Evolutionary conservation across 768 basidiomycete species (phyloP), one percentile per base, ranked within the genome.

Genomic region (Suillus occidentalis): DNA sequence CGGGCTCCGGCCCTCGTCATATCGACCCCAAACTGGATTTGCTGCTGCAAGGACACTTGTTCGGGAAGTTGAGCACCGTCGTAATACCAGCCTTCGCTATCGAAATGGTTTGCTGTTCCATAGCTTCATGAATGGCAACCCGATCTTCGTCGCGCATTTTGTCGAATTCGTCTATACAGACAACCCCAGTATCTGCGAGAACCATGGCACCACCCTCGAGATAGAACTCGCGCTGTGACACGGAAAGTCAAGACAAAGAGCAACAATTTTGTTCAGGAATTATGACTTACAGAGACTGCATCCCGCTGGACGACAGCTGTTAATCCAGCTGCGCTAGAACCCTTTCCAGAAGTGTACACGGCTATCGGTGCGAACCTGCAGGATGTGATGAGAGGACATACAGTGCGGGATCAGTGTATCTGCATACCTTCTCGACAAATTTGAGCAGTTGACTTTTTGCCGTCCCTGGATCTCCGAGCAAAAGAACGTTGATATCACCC

Each of bases 91-190:
- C 97, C 76, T 99, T 99, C 20, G 97, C 97, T 68, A 99, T 98
- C 2, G 97, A 99, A 70, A 99, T 99, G 0, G 97, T 99, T 73
- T 99, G 97, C 73, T 99, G 97, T 72, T 99, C 97, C 97, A 99
- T 99, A 16, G 97, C 97, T 80, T 99, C 97, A 77, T 99, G 97
- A 65, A 99, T 99, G 0, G 97, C 97, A 6, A 99, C 97, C 63
- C 97, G 89, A 75, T 99, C 97, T 77, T 99, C 97, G 70, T 99
- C 97, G 45, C 97, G 84, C 97, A 99, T 99, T 82, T 99, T 99
- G 80, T 99, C 97, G 71, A 99, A 99, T 76, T 99, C 97, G 71
- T 99, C 97, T 72, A 99, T 99, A 73, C 97, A 99, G 45, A 99
- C 97, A 16, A 99, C 96, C 36, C 97, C 97, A 14, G 93, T 93